phyloP scores from a whole-genome alignment of 345 rosid genomes.

The Dimocarpus longan region DNA sequence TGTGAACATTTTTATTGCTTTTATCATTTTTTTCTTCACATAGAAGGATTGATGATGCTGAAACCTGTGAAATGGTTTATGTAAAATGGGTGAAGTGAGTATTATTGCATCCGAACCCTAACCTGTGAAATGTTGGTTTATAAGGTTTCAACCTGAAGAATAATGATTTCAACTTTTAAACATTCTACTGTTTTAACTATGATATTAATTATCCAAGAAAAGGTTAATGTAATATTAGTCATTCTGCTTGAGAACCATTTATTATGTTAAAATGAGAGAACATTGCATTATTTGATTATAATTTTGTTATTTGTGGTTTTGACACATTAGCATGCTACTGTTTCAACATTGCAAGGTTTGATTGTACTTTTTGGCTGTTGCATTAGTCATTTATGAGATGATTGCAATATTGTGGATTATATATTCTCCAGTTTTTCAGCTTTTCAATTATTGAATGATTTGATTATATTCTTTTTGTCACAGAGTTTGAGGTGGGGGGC shows the following conservation, averaged over 20 bases:
- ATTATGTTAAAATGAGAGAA: background rate
- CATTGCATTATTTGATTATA: background rate
- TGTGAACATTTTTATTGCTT: background rate
- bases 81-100: background rate
- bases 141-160: background rate
- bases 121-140: background rate
- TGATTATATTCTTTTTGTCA: constrained; percentile 20
- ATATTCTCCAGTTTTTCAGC: background rate
- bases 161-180: background rate
- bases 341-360: background rate
- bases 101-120: background rate
- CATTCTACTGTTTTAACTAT: background rate
- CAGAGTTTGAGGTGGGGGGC: constrained; percentile 26
- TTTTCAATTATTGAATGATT: background rate
- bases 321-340: background rate
- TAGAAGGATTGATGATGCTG: background rate
- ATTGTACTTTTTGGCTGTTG: background rate
- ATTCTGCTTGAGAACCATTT: background rate
- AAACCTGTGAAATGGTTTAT: background rate
- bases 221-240: background rate
- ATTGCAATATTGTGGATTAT: background rate
- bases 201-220: background rate
- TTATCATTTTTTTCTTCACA: background rate
- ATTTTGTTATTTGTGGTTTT: background rate
- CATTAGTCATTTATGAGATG: background rate